These are phyloP conservation scores for Setomelanomma holmii DNA, from an alignment of 2,329 filamentous ascomycete genomes.

Conservation along the genomic window DNA sequence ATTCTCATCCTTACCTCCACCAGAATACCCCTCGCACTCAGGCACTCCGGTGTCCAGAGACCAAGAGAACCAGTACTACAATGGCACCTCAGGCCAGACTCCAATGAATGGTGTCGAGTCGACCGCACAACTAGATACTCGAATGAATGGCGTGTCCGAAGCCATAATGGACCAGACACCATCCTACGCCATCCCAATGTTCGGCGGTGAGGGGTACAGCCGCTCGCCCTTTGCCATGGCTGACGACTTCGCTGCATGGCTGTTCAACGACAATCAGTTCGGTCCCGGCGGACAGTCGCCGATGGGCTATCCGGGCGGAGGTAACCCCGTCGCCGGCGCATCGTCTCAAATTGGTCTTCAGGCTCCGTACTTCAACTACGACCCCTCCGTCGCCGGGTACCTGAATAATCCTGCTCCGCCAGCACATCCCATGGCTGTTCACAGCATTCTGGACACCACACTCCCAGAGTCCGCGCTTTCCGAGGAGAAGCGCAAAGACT, in stretches of 20 bases:
- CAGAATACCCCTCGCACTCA: constrained; percentile 55
- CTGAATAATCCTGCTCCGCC: constrained; percentile 60
- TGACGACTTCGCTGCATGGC: constrained; percentile 84
- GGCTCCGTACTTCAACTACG: constrained; percentile 59
- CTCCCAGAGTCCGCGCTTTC: constrained; percentile 82
- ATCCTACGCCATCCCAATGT: constrained; percentile 78
- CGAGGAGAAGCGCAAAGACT: constrained; percentile 83
- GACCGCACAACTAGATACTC: constrained; percentile 40
- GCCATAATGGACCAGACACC: constrained; percentile 55
- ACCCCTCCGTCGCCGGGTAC: constrained; percentile 57
- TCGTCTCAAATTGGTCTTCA: constrained; percentile 53
- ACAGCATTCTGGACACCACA: constrained; percentile 80
- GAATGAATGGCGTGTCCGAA: constrained; percentile 47
- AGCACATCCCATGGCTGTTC: constrained; percentile 88
- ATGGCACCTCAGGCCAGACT: constrained; percentile 43
- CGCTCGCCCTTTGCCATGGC: constrained; percentile 88
- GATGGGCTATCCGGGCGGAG: constrained; percentile 43
- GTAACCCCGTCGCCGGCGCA: constrained; percentile 49
- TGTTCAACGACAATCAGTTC: constrained; percentile 74
- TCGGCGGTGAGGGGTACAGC: constrained; percentile 81
- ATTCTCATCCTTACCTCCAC: constrained; percentile 67
- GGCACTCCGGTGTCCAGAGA: constrained; percentile 47
- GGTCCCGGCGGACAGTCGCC: constrained; percentile 45
- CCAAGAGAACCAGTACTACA: constrained; percentile 46
- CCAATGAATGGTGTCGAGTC: constrained; percentile 49